Evolutionary conservation across 1,284 basidiomycete genomes (phyloP).

Genomic region (Anthracocystis setariae): DNA sequence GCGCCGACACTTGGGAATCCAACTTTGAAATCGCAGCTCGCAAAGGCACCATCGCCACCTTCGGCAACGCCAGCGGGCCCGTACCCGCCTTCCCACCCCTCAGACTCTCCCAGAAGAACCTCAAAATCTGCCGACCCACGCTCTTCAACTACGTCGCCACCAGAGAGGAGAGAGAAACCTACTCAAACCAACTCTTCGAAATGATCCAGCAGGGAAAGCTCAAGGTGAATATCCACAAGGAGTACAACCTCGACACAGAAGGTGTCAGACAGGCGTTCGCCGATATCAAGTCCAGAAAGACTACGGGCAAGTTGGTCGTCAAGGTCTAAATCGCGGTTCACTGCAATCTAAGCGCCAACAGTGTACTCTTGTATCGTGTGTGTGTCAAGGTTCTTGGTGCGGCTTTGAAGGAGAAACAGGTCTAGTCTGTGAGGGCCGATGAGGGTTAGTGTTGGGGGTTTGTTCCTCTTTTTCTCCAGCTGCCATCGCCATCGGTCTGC

Average conservation of each 20-base stretch:
- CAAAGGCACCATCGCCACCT: constrained; percentile 75
- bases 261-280: constrained; percentile 81
- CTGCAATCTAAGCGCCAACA: too few relatives aligned
- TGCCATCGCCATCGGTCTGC: neutral
- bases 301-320: constrained; percentile 60
- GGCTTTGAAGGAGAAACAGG: too few relatives aligned
- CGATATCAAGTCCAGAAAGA: constrained; percentile 73
- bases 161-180: constrained; percentile 77
- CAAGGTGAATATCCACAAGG: constrained; percentile 76
- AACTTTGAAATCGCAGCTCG: constrained; percentile 78
- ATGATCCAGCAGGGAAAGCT: constrained; percentile 75
- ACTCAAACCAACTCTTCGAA: constrained; percentile 77
- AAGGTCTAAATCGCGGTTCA: constrained; percentile 29
- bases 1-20: constrained; percentile 72
- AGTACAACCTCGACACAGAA: constrained; percentile 83
- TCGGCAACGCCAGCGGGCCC: constrained; percentile 89
- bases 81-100: constrained; percentile 75
- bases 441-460: constrained; percentile 15
- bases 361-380: too few relatives aligned
- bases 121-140: constrained; percentile 72
- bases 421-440: too few relatives aligned
- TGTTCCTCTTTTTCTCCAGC: constrained; percentile 14
- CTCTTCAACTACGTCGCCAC: constrained; percentile 72
- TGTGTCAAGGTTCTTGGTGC: too few relatives aligned
- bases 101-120: constrained; percentile 81